Percentiles rank a stretch among this genome's conserved stretches.
These are phyloP conservation scores for Microsporum ferrugineum DNA, from an alignment of 2,329 filamentous ascomycete genomes.

Conservation along the genomic window DNA sequence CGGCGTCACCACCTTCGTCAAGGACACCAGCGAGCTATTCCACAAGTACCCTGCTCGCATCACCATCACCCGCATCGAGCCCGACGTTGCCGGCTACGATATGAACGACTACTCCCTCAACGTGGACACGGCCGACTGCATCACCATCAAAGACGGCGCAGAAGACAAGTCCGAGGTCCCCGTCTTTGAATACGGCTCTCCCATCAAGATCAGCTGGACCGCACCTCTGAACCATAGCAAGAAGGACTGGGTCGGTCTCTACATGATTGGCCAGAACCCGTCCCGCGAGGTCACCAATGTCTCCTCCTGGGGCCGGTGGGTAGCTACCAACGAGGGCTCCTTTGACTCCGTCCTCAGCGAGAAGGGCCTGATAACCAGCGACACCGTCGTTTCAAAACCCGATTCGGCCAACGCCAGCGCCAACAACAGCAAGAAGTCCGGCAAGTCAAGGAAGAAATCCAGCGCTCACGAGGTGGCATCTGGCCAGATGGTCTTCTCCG, in stretches of 20 bases:
- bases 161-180: slow-evolving; percentile 58
- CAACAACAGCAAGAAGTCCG: slow-evolving; percentile 26
- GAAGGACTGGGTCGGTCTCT: slow-evolving; percentile 91
- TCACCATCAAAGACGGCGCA: slow-evolving; percentile 32
- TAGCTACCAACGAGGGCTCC: slow-evolving; percentile 62
- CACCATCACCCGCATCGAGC: slow-evolving; percentile 65
- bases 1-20: slow-evolving; percentile 74
- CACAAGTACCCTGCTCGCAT: slow-evolving; percentile 80
- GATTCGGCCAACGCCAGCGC: slow-evolving; percentile 15
- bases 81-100: slow-evolving; percentile 68
- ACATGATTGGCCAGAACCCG: slow-evolving; percentile 88
- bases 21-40: slow-evolving; percentile 78
- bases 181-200: slow-evolving; percentile 77
- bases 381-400: slow-evolving; percentile 44
- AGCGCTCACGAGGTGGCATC: slow-evolving; percentile 46
- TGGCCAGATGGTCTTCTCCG: slow-evolving; percentile 77
- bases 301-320: slow-evolving; percentile 78
- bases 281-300: slow-evolving; percentile 75
- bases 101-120: slow-evolving; percentile 68
- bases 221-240: slow-evolving; percentile 79
- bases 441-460: slow-evolving; percentile 24
- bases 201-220: slow-evolving; percentile 81
- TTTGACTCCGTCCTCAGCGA: slow-evolving; percentile 69
- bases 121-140: slow-evolving; percentile 55
- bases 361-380: slow-evolving; percentile 59